These are phyloP conservation scores for Penstemon barbatus DNA, from an alignment of 257 asterid genomes.

Conservation along the genomic window DNA sequence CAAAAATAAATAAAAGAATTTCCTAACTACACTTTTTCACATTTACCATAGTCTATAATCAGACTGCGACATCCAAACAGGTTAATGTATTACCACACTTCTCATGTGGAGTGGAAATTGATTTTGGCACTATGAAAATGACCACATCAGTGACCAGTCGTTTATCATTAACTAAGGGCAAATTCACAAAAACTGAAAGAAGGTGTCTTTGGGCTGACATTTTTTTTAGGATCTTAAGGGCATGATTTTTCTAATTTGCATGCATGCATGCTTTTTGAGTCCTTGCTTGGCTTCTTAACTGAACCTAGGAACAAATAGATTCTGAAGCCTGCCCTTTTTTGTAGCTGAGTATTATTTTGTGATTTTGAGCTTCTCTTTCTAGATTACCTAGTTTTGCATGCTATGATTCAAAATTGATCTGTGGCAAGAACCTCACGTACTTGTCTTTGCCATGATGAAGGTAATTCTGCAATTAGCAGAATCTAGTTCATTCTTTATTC, in stretches of 20 bases:
- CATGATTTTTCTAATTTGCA: background rate
- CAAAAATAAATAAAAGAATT: no score
- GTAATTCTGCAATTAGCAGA: constrained; percentile 87
- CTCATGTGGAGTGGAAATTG: background rate
- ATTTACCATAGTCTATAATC: background rate
- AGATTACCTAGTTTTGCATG: background rate
- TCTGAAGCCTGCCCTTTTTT: constrained; percentile 1
- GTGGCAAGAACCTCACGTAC: constrained; percentile 17
- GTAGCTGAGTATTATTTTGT: background rate
- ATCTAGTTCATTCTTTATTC: constrained; percentile 85
- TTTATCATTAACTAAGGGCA: background rate
- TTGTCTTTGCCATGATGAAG: constrained; percentile 45
- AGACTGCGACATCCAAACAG: background rate
- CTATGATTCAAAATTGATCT: background rate
- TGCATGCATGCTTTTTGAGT: background rate
- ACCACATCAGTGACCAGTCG: background rate
- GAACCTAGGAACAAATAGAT: background rate
- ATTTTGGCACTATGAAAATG: constrained; percentile 6
- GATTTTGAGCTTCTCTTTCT: constrained; percentile 8
- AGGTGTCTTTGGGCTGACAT: background rate
- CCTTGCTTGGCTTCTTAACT: background rate
- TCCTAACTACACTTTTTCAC: background rate
- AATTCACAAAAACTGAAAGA: background rate
- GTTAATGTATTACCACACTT: constrained; percentile 1
- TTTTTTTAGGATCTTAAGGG: constrained; percentile 10